Base-by-base conservation (phyloP, 2,329 filamentous ascomycete genomes). In the Emergomyces orientalis region DNA sequence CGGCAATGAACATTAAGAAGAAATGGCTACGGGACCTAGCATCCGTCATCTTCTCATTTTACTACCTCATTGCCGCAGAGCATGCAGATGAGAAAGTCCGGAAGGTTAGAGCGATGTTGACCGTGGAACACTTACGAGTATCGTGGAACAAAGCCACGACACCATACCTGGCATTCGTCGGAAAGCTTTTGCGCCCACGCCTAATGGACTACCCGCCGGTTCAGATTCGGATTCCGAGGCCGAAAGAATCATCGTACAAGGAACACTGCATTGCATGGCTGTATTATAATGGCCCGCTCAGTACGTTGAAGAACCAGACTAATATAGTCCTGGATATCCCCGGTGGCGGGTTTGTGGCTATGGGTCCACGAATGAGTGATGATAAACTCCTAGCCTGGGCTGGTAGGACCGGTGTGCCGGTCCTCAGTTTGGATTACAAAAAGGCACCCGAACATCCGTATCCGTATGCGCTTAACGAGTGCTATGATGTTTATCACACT, bases 61-160 rank as follows among this genome's bases (percentile, higher is more conserved):
- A 96, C 76, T 99, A 99, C 74, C 81, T 99, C 66, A 84, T 97
- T 61, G 91, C 92, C 17, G 91, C 94, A 0, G 93, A 97, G 75
- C 88, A 91, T 71, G 94, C 94, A 13, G 94, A 97, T 73, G 94
- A 97, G 76, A 97, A 97, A 77, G 93, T 97, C 17, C 84, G 93
- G 65, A 94, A 94, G 74, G 89, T 99, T 9, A 82, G 94, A 64
- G 90, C 87, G 17, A 88, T 88, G 65, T 78, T 97, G 70, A 97
- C 92, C 0, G 86, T 97, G 5, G 91, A 97, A 45, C 94, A 97
- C 74, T 75, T 99, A 69, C 84, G 94, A 6, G 87, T 97, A 8
- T 90, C 90, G 62, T 99, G 94, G 94, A 95, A 97, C 71, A 99
- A 99, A 74, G 86, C 89, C 14, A 95, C 86, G 0, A 92, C 91